Base-by-base conservation (phyloP, 345 rosid species). In the Lumnitzera racemosa region DNA sequence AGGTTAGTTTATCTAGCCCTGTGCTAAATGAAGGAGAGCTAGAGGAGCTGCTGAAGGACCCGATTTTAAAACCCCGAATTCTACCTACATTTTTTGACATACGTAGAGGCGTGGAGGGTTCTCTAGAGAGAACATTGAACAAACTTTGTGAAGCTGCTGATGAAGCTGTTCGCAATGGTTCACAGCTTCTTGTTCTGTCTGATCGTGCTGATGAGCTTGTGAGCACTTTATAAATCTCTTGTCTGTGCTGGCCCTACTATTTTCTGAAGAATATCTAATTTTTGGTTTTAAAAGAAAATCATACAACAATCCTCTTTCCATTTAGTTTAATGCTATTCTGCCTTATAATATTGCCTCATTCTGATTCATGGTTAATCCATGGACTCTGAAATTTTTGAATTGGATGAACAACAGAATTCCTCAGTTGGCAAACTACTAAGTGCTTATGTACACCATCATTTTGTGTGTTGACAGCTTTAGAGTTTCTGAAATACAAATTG, bases 111-210 rank as follows among this genome's bases (percentile, higher is more conserved):
- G 67, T 90, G 70, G 99, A 94, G 68, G 91, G 97, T 62, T 90
- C 99, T 58, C 70, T 94, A 80, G 90, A 87, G 66, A 84, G 69
- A 80, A 79, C 78, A 69, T 74, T 94, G 3, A 43, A 66, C 63
- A 66, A 55, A 65, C 96, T 94, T 51, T 94, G 99, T 79, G 99
- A 88, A 69, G 90, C 87, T 69, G 97, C 99, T 67, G 99, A 87
- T 81, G 99, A 87, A 56, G 99, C 97, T 59, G 99, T 94, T 82
- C 79, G 90, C 62, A 89, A 80, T 78, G 99, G 99, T 69, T 87
- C 95, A 47, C 91, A 94, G 72, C 80, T 94, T 25, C 97, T 94
- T 75, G 78, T 94, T 72, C 90, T 94, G 23, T 94, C 96, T 56
- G 97, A 94, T 68, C 82, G 95, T 27, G 54, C 87, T 61, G 91